A percentile compares a stretch with the other conserved stretches of the same genome.
These are phyloP conservation scores for Sarocladium oryzae DNA, from an alignment of 2,329 filamentous ascomycete species.

Conservation along the genomic window DNA sequence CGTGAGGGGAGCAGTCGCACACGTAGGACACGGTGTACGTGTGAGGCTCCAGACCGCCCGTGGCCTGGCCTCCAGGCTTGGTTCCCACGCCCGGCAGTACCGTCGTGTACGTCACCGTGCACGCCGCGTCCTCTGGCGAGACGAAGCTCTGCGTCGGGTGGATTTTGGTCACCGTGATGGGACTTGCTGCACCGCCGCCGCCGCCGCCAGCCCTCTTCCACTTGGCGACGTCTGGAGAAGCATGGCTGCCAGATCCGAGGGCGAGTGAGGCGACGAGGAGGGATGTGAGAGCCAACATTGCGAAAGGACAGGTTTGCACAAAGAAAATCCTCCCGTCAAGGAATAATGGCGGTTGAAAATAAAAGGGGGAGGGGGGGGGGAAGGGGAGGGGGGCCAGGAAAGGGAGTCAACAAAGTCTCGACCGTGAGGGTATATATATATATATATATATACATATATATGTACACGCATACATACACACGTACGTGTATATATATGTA, in stretches of 20 bases:
- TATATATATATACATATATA: too few species aligned
- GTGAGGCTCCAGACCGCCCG: neutral
- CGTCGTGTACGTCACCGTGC: constrained; percentile 2
- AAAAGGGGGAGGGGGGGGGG: too few species aligned
- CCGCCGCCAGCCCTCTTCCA: neutral
- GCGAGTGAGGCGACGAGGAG: neutral
- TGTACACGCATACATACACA: too few species aligned
- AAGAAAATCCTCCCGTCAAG: too few species aligned
- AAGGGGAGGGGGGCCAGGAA: too few species aligned
- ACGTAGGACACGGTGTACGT: neutral
- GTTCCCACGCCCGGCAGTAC: neutral
- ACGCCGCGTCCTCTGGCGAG: neutral
- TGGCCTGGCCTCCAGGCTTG: neutral
- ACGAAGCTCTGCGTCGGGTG: neutral
- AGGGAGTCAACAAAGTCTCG: too few species aligned
- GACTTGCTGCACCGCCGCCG: neutral
- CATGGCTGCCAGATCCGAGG: neutral
- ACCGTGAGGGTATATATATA: too few species aligned
- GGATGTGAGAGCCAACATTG: neutral
- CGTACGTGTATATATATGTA: too few species aligned
- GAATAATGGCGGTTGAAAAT: too few species aligned
- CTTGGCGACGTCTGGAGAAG: neutral
- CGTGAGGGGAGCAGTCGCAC: neutral
- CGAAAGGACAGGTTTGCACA: too few species aligned
- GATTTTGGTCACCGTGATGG: neutral